These are phyloP conservation scores for Sphaerosporella brunnea DNA, from an alignment of 495 filamentous ascomycete genomes.

Conservation along the genomic window DNA sequence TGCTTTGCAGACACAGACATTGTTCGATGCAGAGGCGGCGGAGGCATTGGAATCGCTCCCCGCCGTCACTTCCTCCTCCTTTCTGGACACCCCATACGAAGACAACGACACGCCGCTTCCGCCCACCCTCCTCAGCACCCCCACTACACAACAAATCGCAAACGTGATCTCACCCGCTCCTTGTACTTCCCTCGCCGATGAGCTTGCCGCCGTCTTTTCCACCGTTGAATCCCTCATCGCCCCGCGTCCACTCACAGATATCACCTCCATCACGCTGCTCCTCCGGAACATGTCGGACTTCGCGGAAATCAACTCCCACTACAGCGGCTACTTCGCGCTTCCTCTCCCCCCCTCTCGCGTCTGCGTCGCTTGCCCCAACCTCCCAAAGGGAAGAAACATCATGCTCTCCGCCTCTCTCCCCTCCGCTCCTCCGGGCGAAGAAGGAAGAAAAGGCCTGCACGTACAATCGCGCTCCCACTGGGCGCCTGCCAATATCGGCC, in stretches of 20 bases:
- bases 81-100: background rate
- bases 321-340: constrained; percentile 46
- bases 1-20: constrained; percentile 31
- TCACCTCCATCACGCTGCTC: constrained; percentile 57
- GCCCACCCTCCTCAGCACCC: constrained; percentile 9
- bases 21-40: constrained; percentile 33
- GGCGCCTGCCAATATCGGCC: constrained; percentile 95
- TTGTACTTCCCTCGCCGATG: constrained; percentile 6
- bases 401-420: constrained; percentile 40
- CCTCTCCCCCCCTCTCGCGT: constrained; percentile 75
- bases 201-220: constrained; percentile 11
- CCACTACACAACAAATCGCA: constrained; percentile 9
- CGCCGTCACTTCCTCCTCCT: background rate
- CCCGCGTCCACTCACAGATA: constrained; percentile 33
- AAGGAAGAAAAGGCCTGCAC: constrained; percentile 49
- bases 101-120: constrained; percentile 41
- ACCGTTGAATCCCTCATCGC: constrained; percentile 10
- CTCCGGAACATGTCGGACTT: constrained; percentile 71
- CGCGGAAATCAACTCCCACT: constrained; percentile 49
- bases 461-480: constrained; percentile 91
- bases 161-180: constrained; percentile 11
- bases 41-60: constrained; percentile 22
- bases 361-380: constrained; percentile 49
- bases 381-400: constrained; percentile 42
- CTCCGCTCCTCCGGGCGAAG: constrained; percentile 14